These are phyloP conservation scores for Ophiocordyceps camponoti-leonardi DNA, from an alignment of 2,329 filamentous ascomycete genomes.

Conservation along the genomic window DNA sequence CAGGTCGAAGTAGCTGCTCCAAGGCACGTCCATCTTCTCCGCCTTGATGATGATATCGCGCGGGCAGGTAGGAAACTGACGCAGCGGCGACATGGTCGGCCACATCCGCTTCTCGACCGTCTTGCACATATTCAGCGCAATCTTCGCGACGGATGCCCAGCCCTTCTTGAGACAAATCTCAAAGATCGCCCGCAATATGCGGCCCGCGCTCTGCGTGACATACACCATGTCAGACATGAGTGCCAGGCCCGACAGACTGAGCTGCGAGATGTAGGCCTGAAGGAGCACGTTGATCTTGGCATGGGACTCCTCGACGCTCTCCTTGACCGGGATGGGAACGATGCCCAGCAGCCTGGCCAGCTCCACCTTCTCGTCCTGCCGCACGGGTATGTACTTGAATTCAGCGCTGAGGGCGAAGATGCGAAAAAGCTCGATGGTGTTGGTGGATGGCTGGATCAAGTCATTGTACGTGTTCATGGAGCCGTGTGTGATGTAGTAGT, in stretches of 20 bases:
- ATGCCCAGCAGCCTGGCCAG: constrained; percentile 76
- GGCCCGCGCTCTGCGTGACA: constrained; percentile 91
- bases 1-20: constrained; percentile 87
- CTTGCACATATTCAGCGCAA: constrained; percentile 86
- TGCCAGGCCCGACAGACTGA: constrained; percentile 84
- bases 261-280: constrained; percentile 88
- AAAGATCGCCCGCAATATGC: constrained; percentile 88
- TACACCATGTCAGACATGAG: constrained; percentile 98
- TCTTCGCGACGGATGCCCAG: constrained; percentile 86
- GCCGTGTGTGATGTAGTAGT: constrained; percentile 94
- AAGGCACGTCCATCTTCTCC: constrained; percentile 86
- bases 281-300: constrained; percentile 96
- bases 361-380: constrained; percentile 94
- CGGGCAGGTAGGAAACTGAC: constrained; percentile 73
- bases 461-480: constrained; percentile 97
- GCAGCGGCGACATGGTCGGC: constrained; percentile 92
- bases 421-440: constrained; percentile 88
- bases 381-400: constrained; percentile 97
- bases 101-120: constrained; percentile 99
- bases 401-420: constrained; percentile 92
- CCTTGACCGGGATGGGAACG: constrained; percentile 93
- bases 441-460: constrained; percentile 83
- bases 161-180: constrained; percentile 96
- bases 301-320: constrained; percentile 90
- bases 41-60: constrained; percentile 80